Percentiles rank a stretch among this genome's conserved stretches.
Evolutionary conservation across 306 rosid species (phyloP).

Genomic region (Boehmeria nivea): DNA sequence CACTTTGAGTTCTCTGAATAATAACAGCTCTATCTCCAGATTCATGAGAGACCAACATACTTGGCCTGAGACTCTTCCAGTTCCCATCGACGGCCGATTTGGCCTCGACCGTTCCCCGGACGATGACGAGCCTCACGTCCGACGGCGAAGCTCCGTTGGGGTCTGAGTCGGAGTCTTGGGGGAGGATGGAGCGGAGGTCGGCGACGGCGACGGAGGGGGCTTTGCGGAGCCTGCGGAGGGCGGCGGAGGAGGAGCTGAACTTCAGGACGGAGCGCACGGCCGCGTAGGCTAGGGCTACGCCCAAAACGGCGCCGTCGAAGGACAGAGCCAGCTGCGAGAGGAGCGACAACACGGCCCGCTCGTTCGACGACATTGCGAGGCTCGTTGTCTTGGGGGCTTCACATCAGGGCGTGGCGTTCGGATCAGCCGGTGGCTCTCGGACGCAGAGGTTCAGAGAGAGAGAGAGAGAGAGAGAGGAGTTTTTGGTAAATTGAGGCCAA

Average conservation of each 20-base stretch:
- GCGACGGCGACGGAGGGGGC: conserved; percentile 62
- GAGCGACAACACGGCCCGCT: conserved; percentile 63
- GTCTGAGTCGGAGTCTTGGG: conserved; percentile 17
- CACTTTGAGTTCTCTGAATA: conserved; percentile 70
- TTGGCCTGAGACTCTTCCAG: conserved; percentile 46
- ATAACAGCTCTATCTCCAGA: conserved; percentile 69
- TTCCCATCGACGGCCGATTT: conserved; percentile 50
- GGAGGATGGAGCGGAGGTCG: conserved; percentile 70
- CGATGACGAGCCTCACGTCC: conserved; percentile 38
- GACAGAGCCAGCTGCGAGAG: conserved; percentile 60
- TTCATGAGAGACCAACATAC: conserved; percentile 45
- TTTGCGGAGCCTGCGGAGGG: conserved; percentile 47
- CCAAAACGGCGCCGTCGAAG: conserved; percentile 81
- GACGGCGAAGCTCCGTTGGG: conserved; percentile 13
- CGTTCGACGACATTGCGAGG: conserved; percentile 58
- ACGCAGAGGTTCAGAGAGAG: not conserved
- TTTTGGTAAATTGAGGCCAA: not conserved
- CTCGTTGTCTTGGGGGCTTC: not conserved
- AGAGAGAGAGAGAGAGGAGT: not conserved
- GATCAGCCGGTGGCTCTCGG: not conserved
- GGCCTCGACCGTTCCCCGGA: conserved; percentile 74
- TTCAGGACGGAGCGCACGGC: conserved; percentile 56
- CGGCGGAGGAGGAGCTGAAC: conserved; percentile 38
- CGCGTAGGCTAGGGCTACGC: conserved; percentile 58
- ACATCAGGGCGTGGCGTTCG: not conserved